Evolutionary conservation across 2,329 filamentous ascomycete species (phyloP), one percentile per base, ranked within the genome.

Genomic region (Clonostachys sp.): DNA sequence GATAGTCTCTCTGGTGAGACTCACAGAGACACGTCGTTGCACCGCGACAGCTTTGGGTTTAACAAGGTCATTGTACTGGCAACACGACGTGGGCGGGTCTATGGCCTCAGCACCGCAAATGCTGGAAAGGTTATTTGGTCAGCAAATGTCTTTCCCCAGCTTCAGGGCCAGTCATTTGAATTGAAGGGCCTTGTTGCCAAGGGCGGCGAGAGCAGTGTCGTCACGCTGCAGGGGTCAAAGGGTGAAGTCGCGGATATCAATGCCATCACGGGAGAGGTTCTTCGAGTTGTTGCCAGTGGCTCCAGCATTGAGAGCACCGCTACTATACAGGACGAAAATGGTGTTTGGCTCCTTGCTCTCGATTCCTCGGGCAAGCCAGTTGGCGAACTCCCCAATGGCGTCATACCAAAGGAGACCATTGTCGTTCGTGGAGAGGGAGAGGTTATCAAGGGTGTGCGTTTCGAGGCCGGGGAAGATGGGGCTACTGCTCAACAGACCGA

Each of bases 11-110:
- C 79, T 1, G 74, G 78, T 9, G 69, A 74, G 14, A 59, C 66
- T 1, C 66, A 61, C 12, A 66, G 67, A 18, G 62, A 64, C 17
- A 64, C 71, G 30, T 73, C 73, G 7, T 70, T 86, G n/a, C 69
- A 73, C 16, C 77, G 83, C 14, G 87, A 94, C 57, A 81, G 77
- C 38, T 97, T 97, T 63, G 92, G 92, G 5, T 92, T 96, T 67
- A 86, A 89, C 64, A 95, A 96, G 67, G 72, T 92, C 34, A 80
- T 91, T 6, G 74, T 96, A 48, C 73, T 96, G 45, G 91, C 86
- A 6, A 96, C 91, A 3, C 77, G 81, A 47, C 84, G 83, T 48
- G 91, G 91, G 13, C 84, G 87, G 53, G 70, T 97, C 16, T 87
- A 91, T 54, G 89, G 86, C 4, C 72, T 99, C 17, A 85, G 96